Base-by-base conservation (phyloP, 2,329 filamentous ascomycete species). In the Verticillium albo-atrum region DNA sequence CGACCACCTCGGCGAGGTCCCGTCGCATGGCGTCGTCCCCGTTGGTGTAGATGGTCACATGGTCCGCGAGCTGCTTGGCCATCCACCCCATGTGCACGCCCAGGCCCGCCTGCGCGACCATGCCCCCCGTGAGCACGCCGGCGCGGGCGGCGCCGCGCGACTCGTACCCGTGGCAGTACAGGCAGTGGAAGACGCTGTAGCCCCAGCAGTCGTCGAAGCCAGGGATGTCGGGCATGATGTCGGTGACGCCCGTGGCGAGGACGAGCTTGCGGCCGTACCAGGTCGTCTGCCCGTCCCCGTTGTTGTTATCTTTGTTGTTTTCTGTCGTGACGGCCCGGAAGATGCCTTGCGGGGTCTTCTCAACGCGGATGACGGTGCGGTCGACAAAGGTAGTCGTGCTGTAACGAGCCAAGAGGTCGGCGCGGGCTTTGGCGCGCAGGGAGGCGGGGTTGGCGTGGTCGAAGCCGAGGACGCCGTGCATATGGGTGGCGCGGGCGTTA, bases 141-240 rank as follows among this genome's bases (percentile, higher is more conserved):
- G 75, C 75, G 0, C 78, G 78, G 0, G 71, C 65, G 3, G 70
- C 67, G 2, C 80, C 82, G 15, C 79, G 75, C 56, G 86, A 81
- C 62, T 88, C 84, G 66, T 77, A 87, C 4, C 84, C 84, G 62
- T 86, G 77, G 68, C 83, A 87, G 64, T 81, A 85, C 1, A 87
- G 75, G 63, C 83, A 87, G 64, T 86, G 83, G 63, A 82, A 86
- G 52, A 83, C 81, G 30, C 76, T 75, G 52, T 68, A 72, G 9
- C 74, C 80, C 83, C 83, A 88, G 58, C 80, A 81, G 47, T 85
- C 79, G 0, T 63, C 72, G 61, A 83, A 88, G 0, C 85, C 85
- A 2, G 74, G 66, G 2, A 86, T 79, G 2, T 66, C 73, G 0
- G 80, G 80, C 32, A 80, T 66, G 0, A 82, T 63, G 62, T 88